Base-by-base conservation (phyloP, 2,329 filamentous ascomycete genomes). In the Cladophialophora chaetospira region DNA sequence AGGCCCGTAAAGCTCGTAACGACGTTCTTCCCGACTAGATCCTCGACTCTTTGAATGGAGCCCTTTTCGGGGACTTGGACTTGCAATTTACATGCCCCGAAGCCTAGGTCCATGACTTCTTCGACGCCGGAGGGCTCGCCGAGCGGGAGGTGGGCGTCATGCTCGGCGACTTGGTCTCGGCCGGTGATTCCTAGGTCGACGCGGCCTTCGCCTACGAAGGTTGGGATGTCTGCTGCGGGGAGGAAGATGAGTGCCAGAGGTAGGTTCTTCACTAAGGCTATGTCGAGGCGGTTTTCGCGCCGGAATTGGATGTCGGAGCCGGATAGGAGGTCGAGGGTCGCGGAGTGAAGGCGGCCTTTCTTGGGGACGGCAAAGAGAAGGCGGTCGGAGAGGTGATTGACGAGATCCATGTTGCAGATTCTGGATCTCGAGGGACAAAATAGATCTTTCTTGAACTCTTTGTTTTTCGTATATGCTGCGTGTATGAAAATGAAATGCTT, bases 351-450 rank as follows among this genome's bases (percentile, higher is more conserved):
- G 55, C 94, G 89, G 63, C 94, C 94, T 88, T 99, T 99, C 79
- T 99, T 99, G 60, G 94, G 94, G n/a, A 99, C 90, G 61, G 94
- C 94, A 72, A 99, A 97, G 62, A 97, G 84, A 55, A 97, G 83
- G 65, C 94, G 88, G 70, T 93, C 92, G 80, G 94, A 91, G 71
- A 97, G 82, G 79, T 82, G 80, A 70, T 85, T 84, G 58, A 85
- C 82, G 57, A 85, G 76, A 79, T 85, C 82, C 82, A 85, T 85
- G 44, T 53, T 33, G 52, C 10, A 11, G 13, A 9, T 40, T 15
- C 15, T 2, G 21, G 36, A n/a, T n/a, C 5, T 28, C 13, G 21
- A n/a, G 8, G 19, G 11, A 35, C n/a, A n/a, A n/a, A n/a, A n/a
- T n/a, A n/a, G n/a, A n/a, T n/a, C n/a, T n/a, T n/a, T n/a, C n/a